phyloP scores from a whole-genome alignment of 2,329 filamentous ascomycete species.

The Orbilia blumenaviensis region DNA sequence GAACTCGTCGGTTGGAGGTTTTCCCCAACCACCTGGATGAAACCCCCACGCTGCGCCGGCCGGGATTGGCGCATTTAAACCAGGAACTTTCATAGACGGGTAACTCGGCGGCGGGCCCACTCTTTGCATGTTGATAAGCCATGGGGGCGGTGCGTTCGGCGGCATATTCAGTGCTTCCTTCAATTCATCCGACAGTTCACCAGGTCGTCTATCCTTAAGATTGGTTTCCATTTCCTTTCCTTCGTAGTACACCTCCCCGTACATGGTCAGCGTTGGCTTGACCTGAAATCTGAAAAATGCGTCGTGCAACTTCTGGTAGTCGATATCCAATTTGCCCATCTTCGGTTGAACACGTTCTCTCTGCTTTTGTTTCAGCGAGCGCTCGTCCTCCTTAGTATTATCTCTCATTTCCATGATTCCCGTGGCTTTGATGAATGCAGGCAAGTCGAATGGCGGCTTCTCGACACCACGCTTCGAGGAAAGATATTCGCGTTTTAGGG shows the following conservation, averaged over 20 bases:
- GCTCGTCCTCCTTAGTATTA: constrained; percentile 94
- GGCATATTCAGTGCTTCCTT: constrained; percentile 95
- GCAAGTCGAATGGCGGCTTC: constrained; percentile 89
- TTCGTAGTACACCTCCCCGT: constrained; percentile 99
- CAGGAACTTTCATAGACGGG: constrained; percentile 91
- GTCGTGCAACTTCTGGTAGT: constrained; percentile 97
- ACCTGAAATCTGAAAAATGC: constrained; percentile 98
- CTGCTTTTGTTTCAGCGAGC: constrained; percentile 92
- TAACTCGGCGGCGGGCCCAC: constrained; percentile 94
- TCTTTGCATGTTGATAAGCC: constrained; percentile 96
- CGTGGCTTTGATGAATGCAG: constrained; percentile 96
- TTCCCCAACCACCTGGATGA: constrained; percentile 93
- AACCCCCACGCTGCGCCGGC: constrained; percentile 93
- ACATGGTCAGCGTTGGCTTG: constrained; percentile 90
- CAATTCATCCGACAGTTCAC: constrained; percentile 86
- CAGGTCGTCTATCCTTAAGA: constrained; percentile 85
- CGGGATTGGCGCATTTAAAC: constrained; percentile 91
- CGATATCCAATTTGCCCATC: constrained; percentile 96
- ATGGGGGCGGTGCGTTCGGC: constrained; percentile 89
- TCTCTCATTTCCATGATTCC: constrained; percentile 98
- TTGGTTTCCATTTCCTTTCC: constrained; percentile 98
- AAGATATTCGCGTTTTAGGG: constrained; percentile 93
- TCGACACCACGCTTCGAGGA: constrained; percentile 97
- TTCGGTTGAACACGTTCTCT: constrained; percentile 92
- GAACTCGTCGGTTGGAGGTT: constrained; percentile 92